Evolutionary conservation across 208 protist genomes (phyloP).

Genomic region (Leishmania tropica): DNA sequence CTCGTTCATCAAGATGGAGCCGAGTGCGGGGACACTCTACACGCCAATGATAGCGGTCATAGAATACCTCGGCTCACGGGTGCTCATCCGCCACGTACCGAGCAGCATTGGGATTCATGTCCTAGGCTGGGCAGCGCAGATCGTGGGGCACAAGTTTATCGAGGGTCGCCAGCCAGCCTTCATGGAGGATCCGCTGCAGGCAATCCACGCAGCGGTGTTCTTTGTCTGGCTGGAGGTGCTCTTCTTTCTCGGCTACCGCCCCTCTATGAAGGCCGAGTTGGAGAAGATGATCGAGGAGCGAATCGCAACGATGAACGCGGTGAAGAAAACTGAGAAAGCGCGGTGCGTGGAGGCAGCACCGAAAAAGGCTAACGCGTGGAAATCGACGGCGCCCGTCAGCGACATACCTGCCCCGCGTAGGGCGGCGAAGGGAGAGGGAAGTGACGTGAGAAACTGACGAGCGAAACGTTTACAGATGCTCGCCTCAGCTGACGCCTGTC

Average conservation of each 20-base stretch:
- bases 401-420: not conserved
- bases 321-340: conserved; percentile 8
- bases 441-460: not conserved
- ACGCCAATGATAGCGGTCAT: conserved; percentile 45
- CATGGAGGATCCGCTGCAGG: conserved; percentile 74
- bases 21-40: conserved; percentile 54
- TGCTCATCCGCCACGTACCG: conserved; percentile 31
- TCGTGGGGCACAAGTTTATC: conserved; percentile 60
- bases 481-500: not conserved
- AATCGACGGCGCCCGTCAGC: no score
- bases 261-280: conserved; percentile 50
- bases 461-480: not conserved
- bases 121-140: conserved; percentile 57
- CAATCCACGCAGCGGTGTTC: conserved; percentile 62
- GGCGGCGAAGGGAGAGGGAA: not conserved
- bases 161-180: conserved; percentile 72
- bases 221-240: conserved; percentile 84
- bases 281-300: conserved; percentile 37
- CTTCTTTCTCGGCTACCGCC: conserved; percentile 72
- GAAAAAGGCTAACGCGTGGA: conserved; percentile 4
- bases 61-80: conserved; percentile 35
- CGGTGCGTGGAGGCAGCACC: not conserved
- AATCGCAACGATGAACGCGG: conserved; percentile 36
- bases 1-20: conserved; percentile 70
- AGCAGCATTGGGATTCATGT: conserved; percentile 47